phyloP scores from a whole-genome alignment of 2,329 filamentous ascomycete species.

The Zalaria sp. region DNA sequence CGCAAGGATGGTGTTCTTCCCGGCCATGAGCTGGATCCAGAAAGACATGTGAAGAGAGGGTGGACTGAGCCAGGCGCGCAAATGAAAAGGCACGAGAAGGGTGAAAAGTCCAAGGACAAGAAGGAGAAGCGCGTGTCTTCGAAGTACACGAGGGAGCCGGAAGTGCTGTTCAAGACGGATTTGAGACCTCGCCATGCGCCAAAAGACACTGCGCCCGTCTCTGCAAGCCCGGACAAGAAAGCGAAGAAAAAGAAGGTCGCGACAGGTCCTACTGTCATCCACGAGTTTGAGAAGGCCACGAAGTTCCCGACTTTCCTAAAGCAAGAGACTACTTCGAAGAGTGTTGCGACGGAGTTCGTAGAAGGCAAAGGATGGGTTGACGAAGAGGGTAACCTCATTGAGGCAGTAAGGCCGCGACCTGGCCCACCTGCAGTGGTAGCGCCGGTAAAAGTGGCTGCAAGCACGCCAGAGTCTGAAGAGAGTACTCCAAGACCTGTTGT shows the following conservation, averaged over 20 bases:
- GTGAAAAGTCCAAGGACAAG: conserved; percentile 26
- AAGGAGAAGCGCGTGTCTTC: conserved; percentile 47
- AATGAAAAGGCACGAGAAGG: conserved; percentile 12
- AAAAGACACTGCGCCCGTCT: conserved; percentile 45
- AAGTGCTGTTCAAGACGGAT: conserved; percentile 74
- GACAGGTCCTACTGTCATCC: conserved; percentile 50
- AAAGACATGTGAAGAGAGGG: conserved; percentile 71
- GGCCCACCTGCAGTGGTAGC: neutral
- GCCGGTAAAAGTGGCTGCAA: neutral
- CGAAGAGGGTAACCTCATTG: conserved; percentile 60
- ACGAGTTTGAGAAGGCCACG: conserved; percentile 78
- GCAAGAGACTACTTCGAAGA: conserved; percentile 28
- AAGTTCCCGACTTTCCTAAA: conserved; percentile 76
- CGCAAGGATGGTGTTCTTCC: conserved; percentile 38
- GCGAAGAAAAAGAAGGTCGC: conserved; percentile 38
- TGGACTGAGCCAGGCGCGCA: conserved; percentile 49
- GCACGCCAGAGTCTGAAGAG: neutral
- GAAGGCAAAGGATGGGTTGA: conserved; percentile 86
- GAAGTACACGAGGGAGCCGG: conserved; percentile 62
- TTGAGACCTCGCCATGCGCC: conserved; percentile 36
- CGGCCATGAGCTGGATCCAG: conserved; percentile 58
- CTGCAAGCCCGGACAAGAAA: conserved; percentile 47
- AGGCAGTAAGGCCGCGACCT: conserved; percentile 25
- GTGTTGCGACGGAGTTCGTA: conserved; percentile 49
- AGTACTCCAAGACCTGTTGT: no score